Evolutionary conservation across 2,329 filamentous ascomycete genomes (phyloP), one percentile per base, ranked within the genome.

Genomic region (Fusarium nisikadoi): DNA sequence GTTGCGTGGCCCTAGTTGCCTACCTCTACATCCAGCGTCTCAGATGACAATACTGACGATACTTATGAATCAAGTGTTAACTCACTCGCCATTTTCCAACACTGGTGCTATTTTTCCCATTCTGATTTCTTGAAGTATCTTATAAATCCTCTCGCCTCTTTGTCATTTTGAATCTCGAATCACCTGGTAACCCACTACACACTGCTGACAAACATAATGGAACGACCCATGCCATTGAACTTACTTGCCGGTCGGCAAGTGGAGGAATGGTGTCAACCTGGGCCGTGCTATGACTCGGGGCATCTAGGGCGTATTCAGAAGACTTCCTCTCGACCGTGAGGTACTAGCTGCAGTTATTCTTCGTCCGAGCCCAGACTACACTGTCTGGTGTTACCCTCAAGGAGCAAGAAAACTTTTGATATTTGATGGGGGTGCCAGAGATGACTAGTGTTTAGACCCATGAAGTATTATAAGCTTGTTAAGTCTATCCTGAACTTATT

Each of bases 1-100:
- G 25, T 68, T 69, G 58, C 65, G 65, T 36, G 65, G 58, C 58
- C 65, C 50, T 41, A 68, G 58, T 38, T 64, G 65, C 65, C 57
- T 68, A 54, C 43, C 57, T 52, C 54, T 16, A 68, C 43, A 45
- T 39, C 38, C 35, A 50, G 33, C 36, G 42, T 55, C 49, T 68
- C 33, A 31, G 33, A 62, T 27, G 27, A 27, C 27, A 33, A 45
- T 45, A 20, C 20, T 35, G 46, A 59, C 29, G 33, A 42, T 56
- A 45, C 19, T 19, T 33, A 58, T 70, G 50, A 27, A 52, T 20
- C 46, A 27, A 49, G 36, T 56, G 29, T 43, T 62, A 59, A 72
- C 45, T 69, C 57, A 57, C 31, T 58, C 39, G 45, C 39, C 50
- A 36, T 54, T 55, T 20, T 20, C 12, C 3, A 25, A 33, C 20